These are phyloP conservation scores for Skeletonema marinoi DNA, from an alignment of 108 stramenopile genomes.

Conservation along the genomic window DNA sequence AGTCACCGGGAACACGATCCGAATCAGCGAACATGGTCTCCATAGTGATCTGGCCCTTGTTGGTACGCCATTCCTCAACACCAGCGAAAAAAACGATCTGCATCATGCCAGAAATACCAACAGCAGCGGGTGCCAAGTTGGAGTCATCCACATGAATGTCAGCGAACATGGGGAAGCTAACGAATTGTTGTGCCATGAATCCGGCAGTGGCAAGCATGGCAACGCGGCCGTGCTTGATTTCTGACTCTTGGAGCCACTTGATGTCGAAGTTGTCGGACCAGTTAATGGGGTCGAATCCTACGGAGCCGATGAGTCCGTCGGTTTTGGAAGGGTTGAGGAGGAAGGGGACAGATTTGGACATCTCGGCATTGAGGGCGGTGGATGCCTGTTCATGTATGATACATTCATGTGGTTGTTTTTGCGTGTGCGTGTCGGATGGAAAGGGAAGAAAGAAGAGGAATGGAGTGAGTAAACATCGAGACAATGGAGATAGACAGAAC, in stretches of 20 bases:
- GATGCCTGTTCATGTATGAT: constrained; percentile 13
- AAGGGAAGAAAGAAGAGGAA: background rate
- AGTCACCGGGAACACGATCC: constrained; percentile 75
- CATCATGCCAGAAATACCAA: constrained; percentile 82
- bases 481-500: background rate
- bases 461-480: background rate
- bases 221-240: constrained; percentile 96
- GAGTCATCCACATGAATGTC: constrained; percentile 77
- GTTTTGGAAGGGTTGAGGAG: constrained; percentile 66
- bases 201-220: constrained; percentile 93
- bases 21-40: constrained; percentile 84
- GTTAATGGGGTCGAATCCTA: constrained; percentile 92
- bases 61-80: constrained; percentile 83
- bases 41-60: constrained; percentile 92
- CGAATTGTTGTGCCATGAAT: constrained; percentile 75
- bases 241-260: constrained; percentile 97
- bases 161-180: constrained; percentile 80
- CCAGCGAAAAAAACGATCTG: constrained; percentile 84
- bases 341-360: constrained; percentile 88
- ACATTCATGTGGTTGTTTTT: background rate
- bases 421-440: background rate
- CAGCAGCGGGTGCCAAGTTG: constrained; percentile 77
- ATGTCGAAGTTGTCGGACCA: constrained; percentile 92
- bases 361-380: constrained; percentile 77
- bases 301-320: constrained; percentile 83